Evolutionary conservation across 1,139 yeast species (phyloP).

Genomic region (Yamadazyma kanchanaburiensis): DNA sequence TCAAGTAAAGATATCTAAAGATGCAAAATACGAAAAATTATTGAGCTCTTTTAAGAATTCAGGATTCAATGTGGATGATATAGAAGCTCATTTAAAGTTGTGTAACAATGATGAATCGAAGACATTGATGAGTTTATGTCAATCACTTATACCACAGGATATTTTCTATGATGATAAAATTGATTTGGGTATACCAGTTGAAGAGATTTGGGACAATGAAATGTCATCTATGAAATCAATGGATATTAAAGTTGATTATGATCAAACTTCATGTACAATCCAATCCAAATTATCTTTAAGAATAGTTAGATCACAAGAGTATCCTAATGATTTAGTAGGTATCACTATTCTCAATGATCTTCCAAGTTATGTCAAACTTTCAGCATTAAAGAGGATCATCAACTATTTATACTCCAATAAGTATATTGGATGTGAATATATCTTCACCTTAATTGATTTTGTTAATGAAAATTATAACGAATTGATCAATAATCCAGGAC

Average conservation of each 20-base stretch:
- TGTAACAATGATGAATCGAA: slow-evolving; percentile 41
- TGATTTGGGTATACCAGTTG: slow-evolving; percentile 15
- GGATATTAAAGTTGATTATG: slow-evolving; percentile 6
- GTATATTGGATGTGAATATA: slow-evolving; percentile 65
- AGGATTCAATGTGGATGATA: slow-evolving; percentile 70
- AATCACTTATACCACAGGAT: slow-evolving; percentile 23
- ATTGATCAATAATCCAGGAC: slow-evolving; percentile 73
- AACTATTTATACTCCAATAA: slow-evolving; percentile 35
- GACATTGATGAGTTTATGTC: slow-evolving; percentile 53
- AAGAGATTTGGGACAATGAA: slow-evolving; percentile 70
- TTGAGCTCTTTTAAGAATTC: slow-evolving; percentile 57
- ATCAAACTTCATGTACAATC: slow-evolving; percentile 3
- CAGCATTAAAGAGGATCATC: slow-evolving; percentile 51
- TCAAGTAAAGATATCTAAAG: slow-evolving; percentile 45
- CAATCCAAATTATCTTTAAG: slow-evolving; percentile 23
- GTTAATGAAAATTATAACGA: slow-evolving; percentile 56
- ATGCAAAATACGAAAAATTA: slow-evolving; percentile 34
- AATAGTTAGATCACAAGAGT: slow-evolving; percentile 48
- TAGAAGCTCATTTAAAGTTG: slow-evolving; percentile 44
- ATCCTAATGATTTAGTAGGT: slow-evolving; percentile 65
- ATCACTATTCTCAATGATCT: slow-evolving; percentile 53
- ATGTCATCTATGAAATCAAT: slow-evolving; percentile 64
- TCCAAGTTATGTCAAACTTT: slow-evolving; percentile 73
- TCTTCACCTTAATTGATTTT: slow-evolving; percentile 72
- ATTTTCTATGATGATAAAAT: slow-evolving; percentile 5